Base-by-base conservation (phyloP, 2,329 filamentous ascomycete genomes). In the Colletotrichum sp. region DNA sequence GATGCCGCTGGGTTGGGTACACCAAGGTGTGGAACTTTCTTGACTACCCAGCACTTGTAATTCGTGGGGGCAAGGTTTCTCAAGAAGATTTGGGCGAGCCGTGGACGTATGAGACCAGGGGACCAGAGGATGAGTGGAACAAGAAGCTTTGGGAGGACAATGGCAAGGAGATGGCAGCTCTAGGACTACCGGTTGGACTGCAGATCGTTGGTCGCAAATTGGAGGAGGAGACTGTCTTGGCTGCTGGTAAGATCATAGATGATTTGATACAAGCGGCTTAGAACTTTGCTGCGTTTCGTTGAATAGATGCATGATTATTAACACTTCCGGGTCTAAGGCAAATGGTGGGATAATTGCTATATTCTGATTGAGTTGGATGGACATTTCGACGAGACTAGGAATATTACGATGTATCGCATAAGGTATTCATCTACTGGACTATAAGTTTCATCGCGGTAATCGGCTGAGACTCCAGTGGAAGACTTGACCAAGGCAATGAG, bases 1-100 rank as follows among this genome's bases (percentile, higher is more conserved):
- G 77, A 3, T 85, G 82, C 27, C 82, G 84, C n/a, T 89, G 87
- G 87, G 87, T 88, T 0, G 91, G 92, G 0, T 86, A 86, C 76
- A 85, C 84, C 4, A 82, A 83, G 2, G 79, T 86, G 6, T 86
- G 82, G 69, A 86, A 86, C 27, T 82, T 84, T 16, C 79, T 86
- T 2, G 85, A 86, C 73, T 85, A 83, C 30, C 84, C 85, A 0
- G 84, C 82, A 2, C 81, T 82, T 0, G 83, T 84, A 0, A 52
- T 86, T 0, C 84, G 84, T 0, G 70, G 63, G 1, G 73, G 73
- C 7, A 81, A 81, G 9, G 88, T 90, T 2, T 82, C 83, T 2
- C 83, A 85, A 59, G 81, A 85, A 6, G 82, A 87, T 61, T 84
- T 90, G 22, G 78, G 81, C 3, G 79, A 82, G 16, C 79, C 83